Base-by-base conservation (phyloP, 2,329 filamentous ascomycete genomes). In the Aspergillus sp. region DNA sequence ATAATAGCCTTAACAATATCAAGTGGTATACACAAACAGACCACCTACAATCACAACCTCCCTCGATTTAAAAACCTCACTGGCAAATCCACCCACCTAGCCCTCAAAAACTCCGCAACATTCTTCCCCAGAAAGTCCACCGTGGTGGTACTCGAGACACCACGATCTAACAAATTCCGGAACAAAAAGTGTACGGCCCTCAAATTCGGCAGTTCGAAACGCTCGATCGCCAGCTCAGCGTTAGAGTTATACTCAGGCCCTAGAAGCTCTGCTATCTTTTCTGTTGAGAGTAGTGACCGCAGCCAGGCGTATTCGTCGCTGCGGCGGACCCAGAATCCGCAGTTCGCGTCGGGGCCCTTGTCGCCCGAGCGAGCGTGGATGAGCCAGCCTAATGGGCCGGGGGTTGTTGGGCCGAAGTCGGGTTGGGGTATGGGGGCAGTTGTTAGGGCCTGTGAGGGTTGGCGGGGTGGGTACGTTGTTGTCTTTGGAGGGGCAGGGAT, bases 201-300 rank as follows among this genome's bases (percentile, higher is more conserved):
- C 45, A 78, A 65, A 53, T 77, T 73, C 11, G 77, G 73, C 20
- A 81, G 69, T 68, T 82, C 79, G 39, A 79, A 78, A 1, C 79
- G 67, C 44, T 80, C 78, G 15, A 82, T 71, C 11, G 51, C 5
- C 26, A 66, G n/a, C 17, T 52, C 34, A 3, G 63, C 50, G 18
- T 61, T 63, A 0, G 54, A 51, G 4, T 13, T 58, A 18, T 68
- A 66, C 41, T 68, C 66, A 2, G 64, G 56, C 2, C 68, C 68
- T 1, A 73, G 54, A 2, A 72, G 59, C 6, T 63, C 61, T 12
- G 22, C 42, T 1, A 63, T 55, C n/a, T 61, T 65, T 3, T 61
- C 34, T 3, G 55, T 54, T 2, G 65, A 65, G 8, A 71, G 53
- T 8, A 71, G 59, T 30, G 52, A 62, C 7, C 70, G 71, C 5